Conservation (phyloP, 257 asterid genomes). For the Dorcoceras hygrometricum region DNA sequence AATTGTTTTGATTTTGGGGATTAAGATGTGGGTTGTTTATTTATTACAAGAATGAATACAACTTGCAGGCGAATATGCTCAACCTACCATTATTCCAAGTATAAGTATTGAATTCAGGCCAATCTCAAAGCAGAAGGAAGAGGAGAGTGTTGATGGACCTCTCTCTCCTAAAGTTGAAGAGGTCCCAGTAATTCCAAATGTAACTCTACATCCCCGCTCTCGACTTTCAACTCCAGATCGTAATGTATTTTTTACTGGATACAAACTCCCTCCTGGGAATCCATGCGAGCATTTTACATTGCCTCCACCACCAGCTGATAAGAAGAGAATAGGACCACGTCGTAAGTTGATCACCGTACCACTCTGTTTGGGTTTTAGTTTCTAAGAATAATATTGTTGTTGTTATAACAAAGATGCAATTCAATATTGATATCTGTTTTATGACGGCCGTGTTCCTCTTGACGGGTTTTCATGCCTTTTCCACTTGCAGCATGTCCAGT, state of each 20-base stretch:
- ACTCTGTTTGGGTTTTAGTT: conserved; percentile 1
- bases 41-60: not conserved
- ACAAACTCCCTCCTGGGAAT: conserved; percentile 85
- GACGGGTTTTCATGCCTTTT: conserved; percentile 21
- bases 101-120: conserved; percentile 45
- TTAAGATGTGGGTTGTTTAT: conserved; percentile 10
- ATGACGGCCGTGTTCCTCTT: not conserved
- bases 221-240: conserved; percentile 26
- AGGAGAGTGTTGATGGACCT: conserved; percentile 20
- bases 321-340: conserved; percentile 88
- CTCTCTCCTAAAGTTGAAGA: conserved; percentile 19
- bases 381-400: not conserved
- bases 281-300: conserved; percentile 77
- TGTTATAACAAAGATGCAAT: not conserved
- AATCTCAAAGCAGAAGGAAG: conserved; percentile 27
- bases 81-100: conserved; percentile 32
- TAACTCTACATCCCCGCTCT: conserved; percentile 24
- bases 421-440: not conserved
- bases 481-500: conserved; percentile 83
- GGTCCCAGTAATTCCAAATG: conserved; percentile 28
- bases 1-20: conserved; percentile 1
- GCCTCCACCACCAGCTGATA: conserved; percentile 96
- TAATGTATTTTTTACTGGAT: conserved; percentile 60
- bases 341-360: conserved; percentile 50
- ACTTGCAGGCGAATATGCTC: conserved; percentile 65